Base-by-base conservation (phyloP, 352 stramenopile species). In the Thraustotheca clavata region DNA sequence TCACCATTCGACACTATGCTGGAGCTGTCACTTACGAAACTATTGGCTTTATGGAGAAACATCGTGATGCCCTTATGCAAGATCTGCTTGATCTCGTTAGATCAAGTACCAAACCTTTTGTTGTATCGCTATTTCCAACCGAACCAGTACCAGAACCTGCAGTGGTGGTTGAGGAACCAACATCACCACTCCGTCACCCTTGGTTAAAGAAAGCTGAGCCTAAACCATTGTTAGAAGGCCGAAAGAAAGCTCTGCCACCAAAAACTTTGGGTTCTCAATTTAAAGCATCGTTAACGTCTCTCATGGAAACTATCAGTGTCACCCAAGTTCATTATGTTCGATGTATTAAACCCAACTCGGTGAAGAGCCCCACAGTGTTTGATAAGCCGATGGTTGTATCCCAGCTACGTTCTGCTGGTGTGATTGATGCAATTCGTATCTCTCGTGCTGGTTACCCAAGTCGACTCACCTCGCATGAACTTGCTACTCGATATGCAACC, bases 1-100 rank as follows among this genome's bases (percentile, higher is more conserved):
- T 98, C 60, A 96, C 96, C 57, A 83, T 98, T 55, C 92, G 95
- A 46, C 95, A 98, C 75, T 98, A 98, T 72, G 95, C 95, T 1
- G 96, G 95, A 18, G 71, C 86, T 2, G 95, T 99, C 43, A 94
- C 84, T 12, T 99, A 99, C 71, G 85, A 95, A 66, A 94, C 89
- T 6, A 80, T 89, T 4, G 92, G 91, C 20, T 99, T 99, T 73
- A 93, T 98, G 73, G 95, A 98, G 74, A 98, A 98, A 73, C 97
- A 98, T 69, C 89, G 91, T 48, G 91, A 98, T 67, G 95, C 83
- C 8, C 75, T 98, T 36, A 95, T 96, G 71, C 97, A 98, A 59
- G 94, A 98, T 59, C 73, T 99, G 49, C 87, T 97, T 61, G 80
- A 91, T 49, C 70, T 95, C 67, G 85, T 95, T 33, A 78, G 91